Evolutionary conservation across 75 land plant genomes (phyloP), one percentile per base, ranked within the genome.

Genomic region (Cupressus sempervirens): DNA sequence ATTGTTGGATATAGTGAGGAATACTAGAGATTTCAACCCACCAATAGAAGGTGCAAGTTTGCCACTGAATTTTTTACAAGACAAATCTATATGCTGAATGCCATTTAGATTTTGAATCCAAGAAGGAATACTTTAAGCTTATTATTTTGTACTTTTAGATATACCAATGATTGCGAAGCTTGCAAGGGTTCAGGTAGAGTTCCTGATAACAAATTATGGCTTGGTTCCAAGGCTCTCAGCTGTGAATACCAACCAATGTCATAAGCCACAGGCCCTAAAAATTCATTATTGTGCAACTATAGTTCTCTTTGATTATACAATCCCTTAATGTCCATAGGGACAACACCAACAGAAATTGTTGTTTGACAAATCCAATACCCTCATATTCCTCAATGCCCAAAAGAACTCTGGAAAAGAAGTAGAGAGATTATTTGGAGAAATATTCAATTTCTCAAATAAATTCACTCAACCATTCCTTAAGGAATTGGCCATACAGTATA

Each of bases 241-340:
- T 88, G 91, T 3, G 85, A 85, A 67, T 93, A 93, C 9, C 86
- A 58, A 68, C 96, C 93, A 35, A 95, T 77, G 46, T 93, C 94
- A 15, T 77, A 3, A 0, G 97, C 93, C 13, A 97, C 23, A 12
- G 86, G 58, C 0, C 99, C 97, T 0, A 87, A 84, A 86, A 97
- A 89, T 4, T 76, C 83, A 87, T 97, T 97, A 23, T 85, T 86
- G 41, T 83, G 88, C 18, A 97, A 83, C 36, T 80, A 46, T 14
- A 97, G 77, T 81, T 89, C 87, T 68, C 91, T 94, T 84, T 95
- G 84, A 83, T 92, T 89, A 74, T 90, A 92, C 18, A 95, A 56
- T 11, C 52, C 56, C 7, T 88, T 46, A 13, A 95, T 32, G 12
- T 89, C 93, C 13, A 35, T 83, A 13, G 94, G 96, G 3, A 97